These are phyloP conservation scores for Lepidopterella palustris DNA, from an alignment of 495 filamentous ascomycete species.

Conservation along the genomic window DNA sequence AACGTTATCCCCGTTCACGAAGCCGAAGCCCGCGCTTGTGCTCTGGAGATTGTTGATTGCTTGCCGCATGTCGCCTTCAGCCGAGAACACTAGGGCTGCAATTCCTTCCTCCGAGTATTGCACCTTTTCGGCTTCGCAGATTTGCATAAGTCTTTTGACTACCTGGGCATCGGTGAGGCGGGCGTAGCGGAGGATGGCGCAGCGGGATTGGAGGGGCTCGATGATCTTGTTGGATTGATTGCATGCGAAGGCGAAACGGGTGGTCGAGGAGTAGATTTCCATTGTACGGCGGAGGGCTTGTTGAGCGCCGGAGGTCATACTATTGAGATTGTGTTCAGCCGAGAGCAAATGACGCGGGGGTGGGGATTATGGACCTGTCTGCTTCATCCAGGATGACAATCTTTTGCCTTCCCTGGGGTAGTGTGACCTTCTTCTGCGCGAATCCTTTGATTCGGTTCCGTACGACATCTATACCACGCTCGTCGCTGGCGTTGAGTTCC, in stretches of 20 bases:
- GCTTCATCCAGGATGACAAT: constrained; percentile 97
- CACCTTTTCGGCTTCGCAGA: constrained; percentile 71
- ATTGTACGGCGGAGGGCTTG: constrained; percentile 94
- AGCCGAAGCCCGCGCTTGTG: constrained; percentile 90
- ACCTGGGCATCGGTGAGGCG: constrained; percentile 89
- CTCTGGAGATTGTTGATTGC: constrained; percentile 98
- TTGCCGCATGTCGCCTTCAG: constrained; percentile 98
- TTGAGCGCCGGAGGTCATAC: constrained; percentile 94
- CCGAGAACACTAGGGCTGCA: constrained; percentile 90
- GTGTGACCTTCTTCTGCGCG: constrained; percentile 97
- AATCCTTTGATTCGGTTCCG: constrained; percentile 98
- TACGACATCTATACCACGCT: constrained; percentile 98
- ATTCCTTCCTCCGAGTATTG: constrained; percentile 89
- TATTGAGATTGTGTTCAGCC: neutral
- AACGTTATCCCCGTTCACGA: constrained; percentile 95
- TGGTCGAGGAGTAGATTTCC: constrained; percentile 98
- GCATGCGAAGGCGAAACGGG: constrained; percentile 95
- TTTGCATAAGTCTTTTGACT: constrained; percentile 81
- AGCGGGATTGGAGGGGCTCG: constrained; percentile 92
- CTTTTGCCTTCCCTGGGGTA: constrained; percentile 87
- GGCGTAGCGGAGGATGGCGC: constrained; percentile 91
- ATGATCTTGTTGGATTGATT: constrained; percentile 99
- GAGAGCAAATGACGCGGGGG: neutral
- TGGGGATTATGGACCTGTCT: constrained; percentile 41
- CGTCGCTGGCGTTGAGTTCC: constrained; percentile 93